phyloP scores from a whole-genome alignment of 257 asterid species.

The Fraxinus excelsior region DNA sequence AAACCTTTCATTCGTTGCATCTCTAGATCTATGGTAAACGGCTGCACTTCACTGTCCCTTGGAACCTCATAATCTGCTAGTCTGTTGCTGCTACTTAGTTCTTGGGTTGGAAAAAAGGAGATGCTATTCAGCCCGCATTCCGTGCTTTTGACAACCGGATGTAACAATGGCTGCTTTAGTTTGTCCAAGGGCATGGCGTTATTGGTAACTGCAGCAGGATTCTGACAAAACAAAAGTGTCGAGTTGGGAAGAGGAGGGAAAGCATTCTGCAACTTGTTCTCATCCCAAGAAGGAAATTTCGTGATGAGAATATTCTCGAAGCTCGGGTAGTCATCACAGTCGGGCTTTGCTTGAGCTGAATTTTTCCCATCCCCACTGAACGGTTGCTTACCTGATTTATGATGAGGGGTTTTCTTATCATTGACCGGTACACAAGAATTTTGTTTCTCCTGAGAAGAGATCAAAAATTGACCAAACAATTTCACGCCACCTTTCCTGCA shows the following conservation, averaged over 20 bases:
- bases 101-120: conserved; percentile 50
- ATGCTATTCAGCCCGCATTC: conserved; percentile 42
- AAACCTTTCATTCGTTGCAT: conserved; percentile 71
- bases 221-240: conserved; percentile 56
- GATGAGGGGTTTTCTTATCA: conserved; percentile 36
- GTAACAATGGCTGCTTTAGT: conserved; percentile 40
- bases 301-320: conserved; percentile 50
- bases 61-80: conserved; percentile 45
- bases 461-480: conserved; percentile 83
- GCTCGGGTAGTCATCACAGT: conserved; percentile 32
- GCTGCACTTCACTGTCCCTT: conserved; percentile 51
- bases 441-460: conserved; percentile 54
- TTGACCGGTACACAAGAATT: conserved; percentile 30
- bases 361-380: conserved; percentile 39
- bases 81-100: conserved; percentile 41
- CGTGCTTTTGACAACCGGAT: not conserved
- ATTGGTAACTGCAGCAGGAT: conserved; percentile 73
- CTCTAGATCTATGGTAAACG: conserved; percentile 60
- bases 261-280: conserved; percentile 46
- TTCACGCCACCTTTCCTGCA: conserved; percentile 73
- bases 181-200: conserved; percentile 43
- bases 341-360: conserved; percentile 49
- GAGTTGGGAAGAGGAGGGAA: conserved; percentile 61
- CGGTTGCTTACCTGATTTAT: conserved; percentile 37
- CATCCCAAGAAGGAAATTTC: conserved; percentile 60